Percentiles rank a stretch among this genome's conserved stretches.
These are phyloP conservation scores for Pisolithus marmoratus DNA, from an alignment of 768 basidiomycete species.

Conservation along the genomic window DNA sequence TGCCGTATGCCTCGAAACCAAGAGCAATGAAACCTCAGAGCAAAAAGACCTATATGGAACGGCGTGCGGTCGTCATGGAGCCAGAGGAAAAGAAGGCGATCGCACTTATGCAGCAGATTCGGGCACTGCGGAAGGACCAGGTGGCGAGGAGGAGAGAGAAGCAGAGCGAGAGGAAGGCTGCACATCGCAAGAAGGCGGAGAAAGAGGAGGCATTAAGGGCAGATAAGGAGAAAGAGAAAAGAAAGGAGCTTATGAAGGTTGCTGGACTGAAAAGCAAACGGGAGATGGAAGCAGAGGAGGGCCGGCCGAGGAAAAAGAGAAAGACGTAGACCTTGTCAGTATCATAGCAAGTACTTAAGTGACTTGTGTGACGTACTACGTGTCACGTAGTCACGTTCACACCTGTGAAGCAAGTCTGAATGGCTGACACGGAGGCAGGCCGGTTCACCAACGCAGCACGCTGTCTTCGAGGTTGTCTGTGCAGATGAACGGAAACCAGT, in stretches of 20 bases:
- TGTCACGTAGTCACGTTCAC: not conserved
- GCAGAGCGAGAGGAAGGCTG: constrained; percentile 72
- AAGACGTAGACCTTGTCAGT: constrained; percentile 28
- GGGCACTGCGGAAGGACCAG: constrained; percentile 87
- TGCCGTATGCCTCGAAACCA: constrained; percentile 93
- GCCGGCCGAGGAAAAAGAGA: constrained; percentile 47
- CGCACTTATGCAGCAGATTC: constrained; percentile 88
- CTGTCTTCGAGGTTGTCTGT: constrained; percentile 1
- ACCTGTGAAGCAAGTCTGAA: not conserved
- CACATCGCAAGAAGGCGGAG: constrained; percentile 64
- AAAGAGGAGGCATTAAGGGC: constrained; percentile 57
- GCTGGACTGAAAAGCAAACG: constrained; percentile 70
- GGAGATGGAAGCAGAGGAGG: constrained; percentile 55
- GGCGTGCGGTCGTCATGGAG: constrained; percentile 91
- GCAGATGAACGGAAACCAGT: constrained; percentile 21
- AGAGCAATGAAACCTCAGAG: constrained; percentile 73
- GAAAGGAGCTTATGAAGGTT: constrained; percentile 69
- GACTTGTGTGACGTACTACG: too few relatives aligned
- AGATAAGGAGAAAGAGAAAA: constrained; percentile 71
- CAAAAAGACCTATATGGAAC: constrained; percentile 82
- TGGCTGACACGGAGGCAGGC: not conserved
- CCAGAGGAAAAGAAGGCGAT: constrained; percentile 93
- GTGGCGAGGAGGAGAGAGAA: constrained; percentile 73
- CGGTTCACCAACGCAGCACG: not conserved
- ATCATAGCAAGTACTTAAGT: not conserved